A percentile compares a stretch with the other conserved stretches of the same genome.
These are phyloP conservation scores for Zygosaccharomyces lentus DNA, from an alignment of 805 yeast genomes.

Conservation along the genomic window DNA sequence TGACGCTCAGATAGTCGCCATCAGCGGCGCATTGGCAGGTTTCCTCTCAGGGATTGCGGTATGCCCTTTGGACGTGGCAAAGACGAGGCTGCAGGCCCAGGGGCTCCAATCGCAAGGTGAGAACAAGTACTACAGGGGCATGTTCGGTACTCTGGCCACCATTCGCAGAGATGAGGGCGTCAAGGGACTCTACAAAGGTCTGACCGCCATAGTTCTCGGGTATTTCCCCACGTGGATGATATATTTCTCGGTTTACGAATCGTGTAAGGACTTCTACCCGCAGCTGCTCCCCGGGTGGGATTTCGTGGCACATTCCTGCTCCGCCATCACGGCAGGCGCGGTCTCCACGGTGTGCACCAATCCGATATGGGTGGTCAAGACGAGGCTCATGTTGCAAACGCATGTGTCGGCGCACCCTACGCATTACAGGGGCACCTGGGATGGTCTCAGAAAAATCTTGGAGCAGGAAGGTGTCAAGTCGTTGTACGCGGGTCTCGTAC, in stretches of 20 bases:
- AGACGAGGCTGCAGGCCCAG: slow-evolving; percentile 91
- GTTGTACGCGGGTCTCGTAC: slow-evolving; percentile 84
- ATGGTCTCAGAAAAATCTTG: slow-evolving; percentile 80
- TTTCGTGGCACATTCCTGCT: slow-evolving; percentile 39
- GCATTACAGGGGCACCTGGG: slow-evolving; percentile 63
- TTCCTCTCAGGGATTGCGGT: slow-evolving; percentile 83
- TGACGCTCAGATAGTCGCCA: slow-evolving; percentile 60
- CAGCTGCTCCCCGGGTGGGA: slow-evolving; percentile 35
- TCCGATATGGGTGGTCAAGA: slow-evolving; percentile 97
- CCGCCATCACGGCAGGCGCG: slow-evolving; percentile 86
- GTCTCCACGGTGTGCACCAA: slow-evolving; percentile 80
- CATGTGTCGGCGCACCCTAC: slow-evolving; percentile 27
- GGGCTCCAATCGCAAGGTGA: slow-evolving; percentile 44
- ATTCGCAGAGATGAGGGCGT: slow-evolving; percentile 76
- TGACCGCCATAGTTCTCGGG: slow-evolving; percentile 88
- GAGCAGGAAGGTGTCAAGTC: slow-evolving; percentile 71
- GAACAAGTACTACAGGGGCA: slow-evolving; percentile 49
- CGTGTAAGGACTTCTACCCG: slow-evolving; percentile 58
- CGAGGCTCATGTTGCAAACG: slow-evolving; percentile 86
- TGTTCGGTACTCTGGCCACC: slow-evolving; percentile 56
- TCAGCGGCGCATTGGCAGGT: slow-evolving; percentile 93
- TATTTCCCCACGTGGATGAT: slow-evolving; percentile 98
- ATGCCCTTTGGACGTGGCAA: slow-evolving; percentile 94
- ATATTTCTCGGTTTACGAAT: slow-evolving; percentile 85
- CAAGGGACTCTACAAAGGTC: slow-evolving; percentile 81